These are phyloP conservation scores for Suhomyces emberorum DNA, from an alignment of 805 yeast genomes.

Conservation along the genomic window DNA sequence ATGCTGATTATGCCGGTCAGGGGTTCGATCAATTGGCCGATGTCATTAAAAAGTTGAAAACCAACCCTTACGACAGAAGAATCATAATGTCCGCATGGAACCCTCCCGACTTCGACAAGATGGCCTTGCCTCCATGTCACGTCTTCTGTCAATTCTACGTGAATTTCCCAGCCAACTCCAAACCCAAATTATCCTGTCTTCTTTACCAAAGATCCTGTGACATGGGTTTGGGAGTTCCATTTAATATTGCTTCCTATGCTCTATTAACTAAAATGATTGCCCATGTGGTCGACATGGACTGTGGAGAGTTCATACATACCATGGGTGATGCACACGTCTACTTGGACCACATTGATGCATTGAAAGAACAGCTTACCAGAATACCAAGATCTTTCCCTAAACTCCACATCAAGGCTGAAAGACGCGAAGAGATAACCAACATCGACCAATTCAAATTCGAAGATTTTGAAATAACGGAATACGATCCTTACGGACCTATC, in stretches of 20 bases:
- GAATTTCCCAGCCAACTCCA: constrained; percentile 60
- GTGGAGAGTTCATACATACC: constrained; percentile 93
- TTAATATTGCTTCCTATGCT: constrained; percentile 96
- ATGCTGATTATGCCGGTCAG: constrained; percentile 78
- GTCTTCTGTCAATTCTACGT: constrained; percentile 95
- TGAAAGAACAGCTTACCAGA: constrained; percentile 74
- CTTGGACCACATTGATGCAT: constrained; percentile 87
- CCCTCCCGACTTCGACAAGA: constrained; percentile 86
- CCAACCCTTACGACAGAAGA: constrained; percentile 91
- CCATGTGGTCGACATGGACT: constrained; percentile 88
- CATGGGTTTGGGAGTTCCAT: constrained; percentile 99
- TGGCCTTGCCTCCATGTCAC: constrained; percentile 99
- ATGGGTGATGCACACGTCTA: constrained; percentile 97
- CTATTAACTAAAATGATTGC: constrained; percentile 93
- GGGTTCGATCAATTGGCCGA: constrained; percentile 89
- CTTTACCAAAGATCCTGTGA: constrained; percentile 98
- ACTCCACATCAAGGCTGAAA: constrained; percentile 60
- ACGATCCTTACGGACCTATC: constrained; percentile 78
- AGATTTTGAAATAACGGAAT: constrained; percentile 78
- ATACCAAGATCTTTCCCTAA: constrained; percentile 79
- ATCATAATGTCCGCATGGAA: constrained; percentile 97
- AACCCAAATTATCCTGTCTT: constrained; percentile 77
- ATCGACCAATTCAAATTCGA: constrained; percentile 89
- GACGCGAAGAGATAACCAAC: constrained; percentile 43
- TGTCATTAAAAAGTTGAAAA: constrained; percentile 74